A percentile compares a stretch with the other conserved stretches of the same genome.
Conservation (phyloP, 2,329 filamentous ascomycete species). For the Phaeosphaeriaceae sp. region DNA sequence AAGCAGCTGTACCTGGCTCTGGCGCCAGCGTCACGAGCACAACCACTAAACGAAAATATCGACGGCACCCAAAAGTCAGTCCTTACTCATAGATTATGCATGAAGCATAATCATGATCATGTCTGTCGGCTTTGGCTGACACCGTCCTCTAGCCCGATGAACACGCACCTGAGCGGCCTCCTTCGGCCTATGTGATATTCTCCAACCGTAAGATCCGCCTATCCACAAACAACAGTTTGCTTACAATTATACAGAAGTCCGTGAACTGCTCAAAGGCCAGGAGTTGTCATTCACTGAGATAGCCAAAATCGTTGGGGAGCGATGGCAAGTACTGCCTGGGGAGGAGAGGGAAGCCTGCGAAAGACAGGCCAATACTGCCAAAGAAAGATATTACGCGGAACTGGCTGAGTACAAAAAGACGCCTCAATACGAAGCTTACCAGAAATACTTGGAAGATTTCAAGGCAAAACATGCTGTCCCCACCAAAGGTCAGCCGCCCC, state of each 20-base stretch:
- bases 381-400: slow-evolving; percentile 78
- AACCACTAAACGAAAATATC: slow-evolving; percentile 73
- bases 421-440: slow-evolving; percentile 70
- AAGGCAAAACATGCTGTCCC: slow-evolving; percentile 69
- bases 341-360: slow-evolving; percentile 76
- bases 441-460: slow-evolving; percentile 77
- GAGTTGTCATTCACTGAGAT: slow-evolving; percentile 84
- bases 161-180: slow-evolving; percentile 78
- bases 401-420: slow-evolving; percentile 81
- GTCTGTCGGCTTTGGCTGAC: slow-evolving; percentile 17
- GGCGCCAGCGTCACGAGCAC: slow-evolving; percentile 22
- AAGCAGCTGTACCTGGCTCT: slow-evolving; percentile 47
- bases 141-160: slow-evolving; percentile 68
- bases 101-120: background rate
- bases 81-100: background rate
- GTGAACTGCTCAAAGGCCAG: slow-evolving; percentile 77
- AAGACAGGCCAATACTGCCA: slow-evolving; percentile 72
- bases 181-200: slow-evolving; percentile 85
- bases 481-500: slow-evolving; percentile 40
- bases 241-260: slow-evolving; percentile 64
- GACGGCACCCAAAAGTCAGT: slow-evolving; percentile 76
- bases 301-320: slow-evolving; percentile 80
- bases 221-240: slow-evolving; percentile 1
- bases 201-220: slow-evolving; percentile 72
- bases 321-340: slow-evolving; percentile 76